Evolutionary conservation across 2,329 filamentous ascomycete genomes (phyloP).

Genomic region (Penicillium sp.): DNA sequence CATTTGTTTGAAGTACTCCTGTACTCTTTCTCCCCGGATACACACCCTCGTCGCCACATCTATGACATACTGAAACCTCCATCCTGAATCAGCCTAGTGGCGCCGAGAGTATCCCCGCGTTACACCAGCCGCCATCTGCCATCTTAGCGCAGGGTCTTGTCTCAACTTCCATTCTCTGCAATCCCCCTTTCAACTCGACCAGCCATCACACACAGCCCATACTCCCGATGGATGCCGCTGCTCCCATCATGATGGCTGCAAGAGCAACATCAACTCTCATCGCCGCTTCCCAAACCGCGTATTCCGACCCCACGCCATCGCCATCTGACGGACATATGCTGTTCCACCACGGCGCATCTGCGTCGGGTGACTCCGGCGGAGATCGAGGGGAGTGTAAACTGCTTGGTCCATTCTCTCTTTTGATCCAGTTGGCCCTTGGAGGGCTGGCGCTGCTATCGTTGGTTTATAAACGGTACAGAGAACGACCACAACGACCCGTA

Average conservation of each 20-base stretch:
- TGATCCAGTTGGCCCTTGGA: conserved; percentile 88
- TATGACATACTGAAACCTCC: background rate
- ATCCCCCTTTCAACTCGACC: background rate
- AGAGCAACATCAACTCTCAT: conserved; percentile 18
- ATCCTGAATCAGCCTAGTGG: conserved; percentile 1
- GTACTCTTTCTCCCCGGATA: background rate
- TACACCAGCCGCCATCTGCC: conserved; percentile 7
- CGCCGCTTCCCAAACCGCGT: conserved; percentile 9
- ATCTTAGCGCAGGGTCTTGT: conserved; percentile 5
- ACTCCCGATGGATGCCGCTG: conserved; percentile 10
- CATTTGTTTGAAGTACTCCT: background rate
- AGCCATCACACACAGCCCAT: too few relatives aligned
- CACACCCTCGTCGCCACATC: background rate
- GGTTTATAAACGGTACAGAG: conserved; percentile 91
- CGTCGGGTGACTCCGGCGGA: conserved; percentile 38
- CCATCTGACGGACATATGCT: conserved; percentile 22
- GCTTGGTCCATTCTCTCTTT: conserved; percentile 84
- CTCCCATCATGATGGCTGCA: conserved; percentile 18
- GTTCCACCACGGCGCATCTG: conserved; percentile 21
- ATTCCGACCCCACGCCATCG: conserved; percentile 17
- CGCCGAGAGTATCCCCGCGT: conserved; percentile 2
- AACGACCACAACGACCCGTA: conserved; percentile 85
- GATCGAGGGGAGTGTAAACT: conserved; percentile 79
- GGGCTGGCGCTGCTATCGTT: conserved; percentile 80
- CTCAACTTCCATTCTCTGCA: background rate